Conservation (phyloP, 2,329 filamentous ascomycete genomes). For the Aspergillus awamori region DNA sequence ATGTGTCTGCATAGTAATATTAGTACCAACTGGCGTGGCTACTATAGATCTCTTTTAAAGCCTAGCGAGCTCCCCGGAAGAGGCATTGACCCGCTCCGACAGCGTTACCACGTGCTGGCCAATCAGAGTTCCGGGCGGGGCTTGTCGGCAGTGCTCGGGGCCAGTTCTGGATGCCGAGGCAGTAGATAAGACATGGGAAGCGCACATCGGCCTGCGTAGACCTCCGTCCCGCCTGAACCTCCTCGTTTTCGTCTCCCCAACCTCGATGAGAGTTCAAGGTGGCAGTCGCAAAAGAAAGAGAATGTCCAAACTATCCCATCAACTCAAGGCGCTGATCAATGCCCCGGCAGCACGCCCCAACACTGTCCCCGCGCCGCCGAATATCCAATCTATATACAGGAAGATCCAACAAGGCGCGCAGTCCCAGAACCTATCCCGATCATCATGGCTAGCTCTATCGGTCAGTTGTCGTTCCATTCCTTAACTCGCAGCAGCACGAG, state of each 20-base stretch:
- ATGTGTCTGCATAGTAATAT: too few relatives aligned
- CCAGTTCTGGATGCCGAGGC: not conserved
- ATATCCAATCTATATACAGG: constrained; percentile 66
- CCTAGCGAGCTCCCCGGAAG: too few relatives aligned
- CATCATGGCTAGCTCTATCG: constrained; percentile 69
- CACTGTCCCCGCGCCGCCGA: constrained; percentile 64
- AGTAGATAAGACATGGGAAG: not conserved
- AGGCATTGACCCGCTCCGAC: not conserved
- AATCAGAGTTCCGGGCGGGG: not conserved
- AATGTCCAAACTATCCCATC: constrained; percentile 74
- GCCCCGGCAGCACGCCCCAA: constrained; percentile 68
- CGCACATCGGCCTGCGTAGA: not conserved
- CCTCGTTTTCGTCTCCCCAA: not conserved
- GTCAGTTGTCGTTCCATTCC: constrained; percentile 42
- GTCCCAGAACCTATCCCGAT: constrained; percentile 62
- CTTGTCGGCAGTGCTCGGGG: not conserved
- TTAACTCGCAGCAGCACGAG: accelerated
- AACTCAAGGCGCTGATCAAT: constrained; percentile 74
- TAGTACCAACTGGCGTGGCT: too few relatives aligned
- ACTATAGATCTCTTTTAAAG: too few relatives aligned
- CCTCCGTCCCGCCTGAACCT: not conserved
- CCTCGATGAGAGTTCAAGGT: not conserved
- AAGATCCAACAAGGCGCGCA: constrained; percentile 65
- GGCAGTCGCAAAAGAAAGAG: not conserved
- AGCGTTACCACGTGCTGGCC: not conserved